These are phyloP conservation scores for Trichophyton rubrum DNA, from an alignment of 2,329 filamentous ascomycete species.

Conservation along the genomic window DNA sequence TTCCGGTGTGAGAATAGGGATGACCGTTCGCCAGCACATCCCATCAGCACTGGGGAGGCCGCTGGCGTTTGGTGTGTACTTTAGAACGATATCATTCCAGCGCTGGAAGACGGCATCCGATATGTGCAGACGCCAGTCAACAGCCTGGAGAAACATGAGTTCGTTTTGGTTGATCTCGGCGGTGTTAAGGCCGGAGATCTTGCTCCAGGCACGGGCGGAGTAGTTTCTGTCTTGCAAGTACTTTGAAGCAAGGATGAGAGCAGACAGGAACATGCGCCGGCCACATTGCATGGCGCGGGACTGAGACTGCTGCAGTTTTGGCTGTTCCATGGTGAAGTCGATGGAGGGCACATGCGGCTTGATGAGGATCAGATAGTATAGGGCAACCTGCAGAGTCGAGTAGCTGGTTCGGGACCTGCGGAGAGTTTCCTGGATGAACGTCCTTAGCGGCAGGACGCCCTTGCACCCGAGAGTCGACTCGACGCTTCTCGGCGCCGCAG, in stretches of 20 bases:
- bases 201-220: slow-evolving; percentile 94
- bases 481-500: slow-evolving; percentile 51
- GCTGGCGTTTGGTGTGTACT: slow-evolving; percentile 55
- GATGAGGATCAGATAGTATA: slow-evolving; percentile 92
- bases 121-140: slow-evolving; percentile 92
- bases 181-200: slow-evolving; percentile 92
- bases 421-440: slow-evolving; percentile 94
- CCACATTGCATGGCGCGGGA: slow-evolving; percentile 83
- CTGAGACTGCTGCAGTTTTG: slow-evolving; percentile 52
- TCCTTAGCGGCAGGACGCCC: slow-evolving; percentile 75
- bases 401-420: slow-evolving; percentile 92
- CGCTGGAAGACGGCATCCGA: slow-evolving; percentile 76
- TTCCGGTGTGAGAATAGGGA: slow-evolving; percentile 46
- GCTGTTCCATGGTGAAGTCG: slow-evolving; percentile 79
- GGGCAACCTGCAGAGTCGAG: slow-evolving; percentile 87
- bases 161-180: slow-evolving; percentile 95
- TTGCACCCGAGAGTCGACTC: slow-evolving; percentile 54
- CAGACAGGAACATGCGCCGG: slow-evolving; percentile 91
- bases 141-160: slow-evolving; percentile 74
- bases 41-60: slow-evolving; percentile 26
- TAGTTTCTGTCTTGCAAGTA: slow-evolving; percentile 97
- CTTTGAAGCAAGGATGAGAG: slow-evolving; percentile 90
- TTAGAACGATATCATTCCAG: slow-evolving; percentile 87
- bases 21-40: slow-evolving; percentile 35
- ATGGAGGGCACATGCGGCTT: slow-evolving; percentile 71